phyloP scores from a whole-genome alignment of 2,329 filamentous ascomycete genomes.

The Colletotrichum camelliae region DNA sequence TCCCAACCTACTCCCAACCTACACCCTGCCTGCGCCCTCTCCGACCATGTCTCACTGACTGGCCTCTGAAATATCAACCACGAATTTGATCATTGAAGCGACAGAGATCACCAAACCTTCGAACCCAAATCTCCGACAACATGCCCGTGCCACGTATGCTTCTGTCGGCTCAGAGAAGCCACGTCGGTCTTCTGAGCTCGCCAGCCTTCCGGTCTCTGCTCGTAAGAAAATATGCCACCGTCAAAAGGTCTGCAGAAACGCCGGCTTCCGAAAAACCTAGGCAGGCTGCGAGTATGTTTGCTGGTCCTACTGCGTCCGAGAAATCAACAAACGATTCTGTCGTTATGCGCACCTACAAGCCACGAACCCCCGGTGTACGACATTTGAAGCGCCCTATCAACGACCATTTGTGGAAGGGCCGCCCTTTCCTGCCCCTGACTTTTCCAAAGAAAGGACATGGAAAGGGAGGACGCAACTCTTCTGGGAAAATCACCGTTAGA shows the following conservation, averaged over 20 bases:
- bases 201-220: neutral
- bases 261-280: slow-evolving; percentile 19
- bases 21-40: neutral
- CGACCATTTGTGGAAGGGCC: slow-evolving; percentile 95
- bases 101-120: neutral
- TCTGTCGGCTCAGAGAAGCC: neutral
- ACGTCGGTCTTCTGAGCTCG: neutral
- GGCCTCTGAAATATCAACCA: neutral
- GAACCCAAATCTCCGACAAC: neutral
- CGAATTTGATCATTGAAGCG: neutral
- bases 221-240: slow-evolving; percentile 14
- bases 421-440: slow-evolving; percentile 82
- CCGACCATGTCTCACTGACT: slow-evolving; percentile 9
- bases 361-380: slow-evolving; percentile 88
- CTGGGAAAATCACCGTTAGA: slow-evolving; percentile 83
- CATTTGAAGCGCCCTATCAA: slow-evolving; percentile 94
- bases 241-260: neutral
- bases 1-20: neutral
- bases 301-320: slow-evolving; percentile 25
- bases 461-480: slow-evolving; percentile 91
- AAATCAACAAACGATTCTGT: slow-evolving; percentile 38
- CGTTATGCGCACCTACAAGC: slow-evolving; percentile 85
- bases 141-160: slow-evolving; percentile 1
- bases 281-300: slow-evolving; percentile 22
- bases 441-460: slow-evolving; percentile 91